phyloP scores from a whole-genome alignment of 805 yeast genomes.

The Ogataea degrootiae region DNA sequence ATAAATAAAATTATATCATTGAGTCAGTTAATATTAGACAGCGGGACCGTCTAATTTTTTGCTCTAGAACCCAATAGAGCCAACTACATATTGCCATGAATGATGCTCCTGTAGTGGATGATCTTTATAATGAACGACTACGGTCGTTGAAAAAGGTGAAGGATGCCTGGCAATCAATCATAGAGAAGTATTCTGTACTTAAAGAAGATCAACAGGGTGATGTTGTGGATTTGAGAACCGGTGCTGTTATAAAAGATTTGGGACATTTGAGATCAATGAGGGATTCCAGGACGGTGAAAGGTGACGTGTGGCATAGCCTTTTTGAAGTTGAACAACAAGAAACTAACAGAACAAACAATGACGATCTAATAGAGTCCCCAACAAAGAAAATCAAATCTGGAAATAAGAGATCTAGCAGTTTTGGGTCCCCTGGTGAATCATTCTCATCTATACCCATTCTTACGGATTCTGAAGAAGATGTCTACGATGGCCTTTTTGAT shows the following conservation, averaged over 20 bases:
- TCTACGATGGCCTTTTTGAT: conserved; percentile 4
- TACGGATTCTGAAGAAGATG: conserved; percentile 17
- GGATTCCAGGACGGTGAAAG: conserved; percentile 15
- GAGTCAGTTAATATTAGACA: too few species aligned
- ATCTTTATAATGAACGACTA: conserved; percentile 5
- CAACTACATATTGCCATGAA: not conserved
- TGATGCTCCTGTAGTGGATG: not conserved
- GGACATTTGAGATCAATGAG: conserved; percentile 60
- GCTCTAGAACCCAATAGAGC: not conserved
- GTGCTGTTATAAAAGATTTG: conserved; percentile 56
- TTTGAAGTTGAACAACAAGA: conserved; percentile 24
- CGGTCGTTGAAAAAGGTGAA: conserved; percentile 18
- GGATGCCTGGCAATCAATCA: conserved; percentile 45
- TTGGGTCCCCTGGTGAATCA: conserved; percentile 1
- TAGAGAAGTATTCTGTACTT: conserved; percentile 45
- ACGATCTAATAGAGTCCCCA: not conserved
- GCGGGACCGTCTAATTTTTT: not conserved
- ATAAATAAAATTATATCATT: too few species aligned
- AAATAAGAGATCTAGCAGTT: not conserved
- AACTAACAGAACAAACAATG: not conserved
- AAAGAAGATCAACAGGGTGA: conserved; percentile 54
- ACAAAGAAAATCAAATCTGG: conserved; percentile 5
- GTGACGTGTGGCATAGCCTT: conserved; percentile 36
- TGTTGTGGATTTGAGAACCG: conserved; percentile 59
- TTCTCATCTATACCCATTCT: conserved; percentile 13